phyloP scores from a whole-genome alignment of 179 eudicot species.

The Carnegiea gigantea region DNA sequence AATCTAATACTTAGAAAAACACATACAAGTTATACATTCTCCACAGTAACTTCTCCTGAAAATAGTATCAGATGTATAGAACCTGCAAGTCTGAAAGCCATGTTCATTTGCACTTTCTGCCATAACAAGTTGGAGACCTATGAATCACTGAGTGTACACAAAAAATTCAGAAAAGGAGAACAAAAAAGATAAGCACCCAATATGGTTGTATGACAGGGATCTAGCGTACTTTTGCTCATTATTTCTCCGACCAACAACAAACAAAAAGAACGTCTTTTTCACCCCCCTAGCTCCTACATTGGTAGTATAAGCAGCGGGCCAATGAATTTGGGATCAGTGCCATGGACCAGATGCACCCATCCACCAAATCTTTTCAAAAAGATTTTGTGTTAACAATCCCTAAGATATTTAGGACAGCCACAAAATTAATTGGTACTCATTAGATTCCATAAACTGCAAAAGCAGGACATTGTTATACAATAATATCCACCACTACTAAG shows the following conservation, averaged over 20 bases:
- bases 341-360: too few species aligned
- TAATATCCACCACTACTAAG: not conserved
- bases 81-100: slow-evolving; percentile 10
- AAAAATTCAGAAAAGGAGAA: not conserved
- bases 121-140: slow-evolving; percentile 8
- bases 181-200: not conserved
- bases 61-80: not conserved
- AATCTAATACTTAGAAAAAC: slow-evolving; percentile 18
- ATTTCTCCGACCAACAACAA: not conserved
- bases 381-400: too few species aligned
- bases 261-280: not conserved
- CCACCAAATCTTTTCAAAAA: too few species aligned
- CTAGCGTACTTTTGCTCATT: not conserved
- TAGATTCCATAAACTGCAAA: too few species aligned
- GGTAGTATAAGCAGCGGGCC: not conserved
- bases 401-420: too few species aligned
- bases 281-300: not conserved
- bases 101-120: slow-evolving; percentile 15
- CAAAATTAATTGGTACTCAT: too few species aligned
- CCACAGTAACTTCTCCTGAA: slow-evolving; percentile 2
- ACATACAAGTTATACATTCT: slow-evolving; percentile 15
- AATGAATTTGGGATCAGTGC: too few species aligned
- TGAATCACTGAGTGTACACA: slow-evolving; percentile 3
- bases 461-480: too few species aligned
- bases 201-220: not conserved